Evolutionary conservation across 2,329 filamentous ascomycete genomes (phyloP), one percentile per base, ranked within the genome.

Genomic region (Cladosporium sp.): DNA sequence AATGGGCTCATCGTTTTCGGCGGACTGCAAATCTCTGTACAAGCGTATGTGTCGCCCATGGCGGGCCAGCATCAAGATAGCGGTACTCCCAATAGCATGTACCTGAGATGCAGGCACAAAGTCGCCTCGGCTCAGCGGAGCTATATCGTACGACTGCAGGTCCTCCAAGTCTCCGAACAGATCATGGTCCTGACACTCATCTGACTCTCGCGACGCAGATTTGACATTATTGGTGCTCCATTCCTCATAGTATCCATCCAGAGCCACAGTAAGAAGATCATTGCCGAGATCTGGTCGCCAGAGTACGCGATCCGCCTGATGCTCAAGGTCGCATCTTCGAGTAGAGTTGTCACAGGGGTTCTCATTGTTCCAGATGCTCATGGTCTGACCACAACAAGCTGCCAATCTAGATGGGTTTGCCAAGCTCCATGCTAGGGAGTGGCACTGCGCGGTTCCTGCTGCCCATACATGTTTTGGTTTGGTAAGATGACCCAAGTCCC

Each of bases 61-160:
- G 2, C 57, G 62, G 21, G 68, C 66, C n/a, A 73, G 66, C 7
- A 73, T 66, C 31, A 73, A 64, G 23, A 72, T 33, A 11, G 72
- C 73, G 65, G 71, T 63, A 21, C 66, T 67, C 21, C 73, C 73
- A 16, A 75, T 46, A 59, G 69, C 66, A 18, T 29, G 26, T 12
- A 59, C 35, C 10, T 40, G 35, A n/a, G n/a, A 57, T 10, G 29
- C 55, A n/a, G n/a, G 12, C 37, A 33, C 29, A 10, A 57, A 35
- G 14, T 16, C 33, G 11, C 31, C 33, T 12, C 11, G n/a, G 12
- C 12, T 55, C 14, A 53, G 55, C n/a, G 68, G 67, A 28, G 67
- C 59, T 49, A 63, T 63, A 6, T 59, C 62, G 37, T 69, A 21
- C 31, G 50, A 35, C 31, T 28, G 8, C 8, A 63, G 2, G n/a